Percentiles rank a stretch among this genome's conserved stretches.
Conservation (phyloP, 495 filamentous ascomycete species). For the Neurospora tetrasperma region DNA sequence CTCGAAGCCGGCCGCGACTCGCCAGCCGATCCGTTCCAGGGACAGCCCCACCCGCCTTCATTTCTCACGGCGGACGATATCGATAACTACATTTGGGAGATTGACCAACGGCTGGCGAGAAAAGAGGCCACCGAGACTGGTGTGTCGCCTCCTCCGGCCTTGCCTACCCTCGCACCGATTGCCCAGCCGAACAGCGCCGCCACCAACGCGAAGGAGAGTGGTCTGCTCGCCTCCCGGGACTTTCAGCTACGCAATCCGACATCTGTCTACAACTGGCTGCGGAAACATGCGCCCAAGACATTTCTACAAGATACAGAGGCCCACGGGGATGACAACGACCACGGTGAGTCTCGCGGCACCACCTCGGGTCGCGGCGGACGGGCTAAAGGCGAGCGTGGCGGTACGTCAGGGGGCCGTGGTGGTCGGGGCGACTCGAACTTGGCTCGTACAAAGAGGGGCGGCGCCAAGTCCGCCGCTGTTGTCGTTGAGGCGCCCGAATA, state of each 20-base stretch:
- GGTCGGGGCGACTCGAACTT: slow-evolving; percentile 4
- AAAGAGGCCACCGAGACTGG: slow-evolving; percentile 11
- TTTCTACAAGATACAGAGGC: slow-evolving; percentile 73
- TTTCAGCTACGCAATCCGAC: slow-evolving; percentile 65
- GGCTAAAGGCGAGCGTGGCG: slow-evolving; percentile 12
- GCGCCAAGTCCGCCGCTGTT: slow-evolving; percentile 3
- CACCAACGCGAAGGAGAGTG: slow-evolving; percentile 14
- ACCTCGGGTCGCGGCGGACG: slow-evolving; percentile 14
- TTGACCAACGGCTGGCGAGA: slow-evolving; percentile 56
- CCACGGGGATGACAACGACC: slow-evolving; percentile 34
- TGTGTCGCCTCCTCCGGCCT: slow-evolving; percentile 9
- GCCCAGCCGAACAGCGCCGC: slow-evolving; percentile 20
- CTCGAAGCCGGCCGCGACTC: slow-evolving; percentile 29
- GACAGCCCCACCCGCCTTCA: slow-evolving; percentile 30
- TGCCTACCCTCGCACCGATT: slow-evolving; percentile 31
- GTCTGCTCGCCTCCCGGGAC: slow-evolving; percentile 30
- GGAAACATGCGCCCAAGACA: slow-evolving; percentile 69
- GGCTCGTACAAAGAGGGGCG: slow-evolving; percentile 18
- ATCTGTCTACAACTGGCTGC: slow-evolving; percentile 85
- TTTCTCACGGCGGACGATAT: slow-evolving; percentile 71
- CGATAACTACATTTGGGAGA: slow-evolving; percentile 62
- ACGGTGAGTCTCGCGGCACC: slow-evolving; percentile 19
- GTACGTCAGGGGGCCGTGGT: neutral
- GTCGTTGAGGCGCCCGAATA: slow-evolving; percentile 27
- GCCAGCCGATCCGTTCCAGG: slow-evolving; percentile 25